Conservation (phyloP, 305 asterid species). For the Rubia balearica region DNA sequence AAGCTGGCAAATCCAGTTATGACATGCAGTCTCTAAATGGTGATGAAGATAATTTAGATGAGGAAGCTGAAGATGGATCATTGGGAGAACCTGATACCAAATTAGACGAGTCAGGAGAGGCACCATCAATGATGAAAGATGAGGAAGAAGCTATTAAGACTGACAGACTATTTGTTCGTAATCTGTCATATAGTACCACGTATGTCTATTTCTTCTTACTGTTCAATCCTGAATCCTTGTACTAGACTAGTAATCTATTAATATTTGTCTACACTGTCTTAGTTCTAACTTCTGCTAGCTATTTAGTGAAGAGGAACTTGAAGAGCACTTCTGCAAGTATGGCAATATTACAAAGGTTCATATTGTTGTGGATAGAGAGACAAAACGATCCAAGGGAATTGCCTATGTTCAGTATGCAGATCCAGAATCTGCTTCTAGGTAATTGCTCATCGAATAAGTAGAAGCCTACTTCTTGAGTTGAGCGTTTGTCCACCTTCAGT, state of each 20-base stretch:
- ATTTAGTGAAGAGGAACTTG: constrained; percentile 80
- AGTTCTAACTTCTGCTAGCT: constrained; percentile 16
- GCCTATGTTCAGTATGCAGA: constrained; percentile 66
- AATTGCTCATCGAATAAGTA: constrained; percentile 20
- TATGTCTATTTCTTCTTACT: constrained; percentile 23
- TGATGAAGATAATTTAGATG: constrained; percentile 30
- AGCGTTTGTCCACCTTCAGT: constrained; percentile 4
- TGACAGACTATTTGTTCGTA: constrained; percentile 76
- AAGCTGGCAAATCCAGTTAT: constrained; percentile 21
- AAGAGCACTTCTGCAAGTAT: constrained; percentile 55
- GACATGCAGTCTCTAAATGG: constrained; percentile 25
- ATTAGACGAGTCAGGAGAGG: constrained; percentile 29
- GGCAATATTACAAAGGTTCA: constrained; percentile 70
- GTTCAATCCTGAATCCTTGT: neutral
- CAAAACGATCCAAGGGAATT: constrained; percentile 82
- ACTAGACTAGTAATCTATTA: neutral
- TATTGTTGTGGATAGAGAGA: constrained; percentile 80
- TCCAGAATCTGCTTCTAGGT: constrained; percentile 91
- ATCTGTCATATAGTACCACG: constrained; percentile 85
- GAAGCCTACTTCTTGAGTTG: neutral
- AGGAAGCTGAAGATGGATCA: constrained; percentile 32
- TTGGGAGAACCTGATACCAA: constrained; percentile 26
- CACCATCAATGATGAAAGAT: constrained; percentile 31
- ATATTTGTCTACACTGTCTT: constrained; percentile 5
- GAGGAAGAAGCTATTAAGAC: constrained; percentile 47